Evolutionary conservation across 176 grass and related monocot genomes (phyloP), one percentile per base, ranked within the genome.

Genomic region (Musa itinerans): DNA sequence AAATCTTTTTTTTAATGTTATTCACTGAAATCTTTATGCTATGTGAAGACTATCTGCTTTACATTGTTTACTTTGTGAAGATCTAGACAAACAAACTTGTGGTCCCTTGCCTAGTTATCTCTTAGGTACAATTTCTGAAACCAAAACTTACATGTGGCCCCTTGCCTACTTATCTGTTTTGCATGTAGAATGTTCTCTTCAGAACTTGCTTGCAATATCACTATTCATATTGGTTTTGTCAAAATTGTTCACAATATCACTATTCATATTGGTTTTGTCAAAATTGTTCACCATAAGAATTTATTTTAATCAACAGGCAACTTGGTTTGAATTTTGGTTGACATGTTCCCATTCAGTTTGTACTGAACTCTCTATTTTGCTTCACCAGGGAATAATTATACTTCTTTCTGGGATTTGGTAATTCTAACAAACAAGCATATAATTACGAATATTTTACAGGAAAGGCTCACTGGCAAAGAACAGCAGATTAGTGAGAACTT

Each of bases 401-500:
- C 27, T 14, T 34, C 52, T 29, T 27, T 16, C 20, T 53, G 54
- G 4, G 22, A 10, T 74, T 54, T 27, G 8, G 14, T 53, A 29
- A 22, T 25, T 73, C 5, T 55, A 13, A 6, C 19, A 25, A 9
- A 62, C 15, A 15, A 19, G 7, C 13, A 19, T 63, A 25, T 84
- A 62, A 62, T 17, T 84, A 25, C 66, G 57, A 77, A 78, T 68
- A 83, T 78, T 13, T 48, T 93, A 75, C 76, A 98, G 94, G 90
- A 98, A 91, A 93, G 86, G 70, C 77, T 98, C 76, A 93, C 79
- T 79, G 93, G 68, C 65, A 98, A 98, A 64, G 90, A 86, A 12
- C 94, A 98, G 77, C 79, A 89, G 87, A 89, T 98, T 77, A 93
- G 90, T 82, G 90, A 98, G 73, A 98, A 93, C 65, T 98, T 98